Evolutionary conservation across 345 rosid species (phyloP), one percentile per base, ranked within the genome.

Genomic region (Eucalyptus brandiana): DNA sequence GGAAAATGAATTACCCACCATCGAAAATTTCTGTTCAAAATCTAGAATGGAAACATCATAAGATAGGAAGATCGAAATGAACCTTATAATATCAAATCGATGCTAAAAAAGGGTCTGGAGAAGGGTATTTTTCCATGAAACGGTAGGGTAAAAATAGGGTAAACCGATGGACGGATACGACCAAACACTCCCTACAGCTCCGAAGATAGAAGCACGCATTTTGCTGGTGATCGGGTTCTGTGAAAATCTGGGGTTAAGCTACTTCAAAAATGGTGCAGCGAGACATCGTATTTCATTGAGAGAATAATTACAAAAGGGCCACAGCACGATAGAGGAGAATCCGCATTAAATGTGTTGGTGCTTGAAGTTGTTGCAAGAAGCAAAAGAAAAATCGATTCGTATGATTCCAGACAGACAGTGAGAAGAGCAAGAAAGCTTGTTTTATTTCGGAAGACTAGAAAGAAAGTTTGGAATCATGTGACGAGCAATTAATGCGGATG

Each of bases 391-490:
- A 28, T 45, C 58, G 56, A 53, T 50, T 40, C 49, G 85, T 54
- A 85, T 62, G 90, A 92, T 93, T 91, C 93, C 91, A 91, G 87
- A 91, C 92, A 89, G 80, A 92, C 94, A 89, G 91, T 48, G 91
- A 89, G 87, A 90, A 90, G 45, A 49, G 42, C 87, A n/a, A 88
- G 30, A 90, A 93, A 86, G 91, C 91, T 93, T 34, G 94, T 93
- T 90, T 91, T 91, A 92, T 88, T 89, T 91, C 56, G 90, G 83
- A 81, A 89, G 87, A 45, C 88, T 87, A 49, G 67, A 87, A 76
- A 30, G 40, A 14, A 88, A 86, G 90, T 62, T 72, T 89, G 92
- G 93, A 93, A 93, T 93, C 95, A 91, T 93, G 94, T 93, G 95
- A 93, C 23, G 91, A 9, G 72, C 92, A 92, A 87, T 94, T 87